phyloP scores from a whole-genome alignment of 768 basidiomycete species.

The Podaxis sp. region DNA sequence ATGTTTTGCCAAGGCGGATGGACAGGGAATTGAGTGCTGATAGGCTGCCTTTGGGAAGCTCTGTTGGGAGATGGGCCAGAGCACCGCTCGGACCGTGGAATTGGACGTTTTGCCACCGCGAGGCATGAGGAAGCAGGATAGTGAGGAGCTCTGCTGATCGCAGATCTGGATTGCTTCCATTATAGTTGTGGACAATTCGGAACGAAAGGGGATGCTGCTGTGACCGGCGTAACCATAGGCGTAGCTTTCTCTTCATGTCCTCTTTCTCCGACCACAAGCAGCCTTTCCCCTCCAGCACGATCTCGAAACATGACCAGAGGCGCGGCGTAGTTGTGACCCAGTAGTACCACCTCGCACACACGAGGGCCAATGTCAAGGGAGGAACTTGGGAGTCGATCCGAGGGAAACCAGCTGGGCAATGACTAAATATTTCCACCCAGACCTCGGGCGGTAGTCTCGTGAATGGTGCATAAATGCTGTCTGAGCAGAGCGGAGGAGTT shows the following conservation, averaged over 20 bases:
- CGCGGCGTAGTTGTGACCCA: conserved; percentile 37
- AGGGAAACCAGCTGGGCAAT: conserved; percentile 33
- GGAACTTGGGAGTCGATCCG: conserved; percentile 29
- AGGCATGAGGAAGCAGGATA: conserved; percentile 29
- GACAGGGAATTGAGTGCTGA: conserved; percentile 30
- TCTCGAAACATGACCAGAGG: conserved; percentile 46
- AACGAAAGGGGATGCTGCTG: conserved; percentile 30
- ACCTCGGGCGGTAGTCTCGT: conserved; percentile 43
- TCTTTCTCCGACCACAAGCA: conserved; percentile 21
- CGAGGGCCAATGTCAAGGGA: conserved; percentile 36
- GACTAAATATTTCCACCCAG: conserved; percentile 43
- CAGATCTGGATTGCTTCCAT: conserved; percentile 17
- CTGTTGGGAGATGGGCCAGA: conserved; percentile 22
- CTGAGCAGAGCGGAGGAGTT: not conserved
- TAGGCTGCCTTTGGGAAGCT: conserved; percentile 21
- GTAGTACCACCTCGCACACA: conserved; percentile 42
- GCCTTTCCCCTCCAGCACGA: conserved; percentile 25
- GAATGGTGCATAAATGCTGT: conserved; percentile 23
- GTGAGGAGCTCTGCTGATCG: conserved; percentile 27
- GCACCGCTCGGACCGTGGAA: conserved; percentile 31
- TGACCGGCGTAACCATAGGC: conserved; percentile 37
- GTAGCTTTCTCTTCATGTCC: not conserved
- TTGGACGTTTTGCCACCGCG: conserved; percentile 36
- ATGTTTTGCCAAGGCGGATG: conserved; percentile 27
- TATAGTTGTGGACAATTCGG: conserved; percentile 26